Conservation (phyloP, 805 yeast species). For the Saccharomycopsis sp. region DNA sequence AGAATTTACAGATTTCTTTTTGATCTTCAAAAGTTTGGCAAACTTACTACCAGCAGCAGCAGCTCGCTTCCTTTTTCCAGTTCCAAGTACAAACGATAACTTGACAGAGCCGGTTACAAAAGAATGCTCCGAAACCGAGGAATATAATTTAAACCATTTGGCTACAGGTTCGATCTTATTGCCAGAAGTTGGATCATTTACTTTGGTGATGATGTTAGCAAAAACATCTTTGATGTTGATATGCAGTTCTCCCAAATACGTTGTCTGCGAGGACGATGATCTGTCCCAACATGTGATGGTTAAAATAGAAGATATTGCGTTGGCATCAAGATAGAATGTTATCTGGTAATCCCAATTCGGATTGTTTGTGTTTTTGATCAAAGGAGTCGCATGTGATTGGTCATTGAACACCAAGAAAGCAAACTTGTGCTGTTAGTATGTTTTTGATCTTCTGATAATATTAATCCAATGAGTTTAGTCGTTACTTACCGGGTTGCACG, state of each 20-base stretch:
- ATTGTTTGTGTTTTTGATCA: conserved; percentile 1
- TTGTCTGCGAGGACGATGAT: conserved; percentile 5
- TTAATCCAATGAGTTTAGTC: too few relatives aligned
- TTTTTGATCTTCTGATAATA: too few relatives aligned
- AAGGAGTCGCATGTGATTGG: conserved; percentile 8
- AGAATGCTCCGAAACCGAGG: conserved; percentile 33
- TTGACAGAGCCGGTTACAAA: conserved; percentile 45
- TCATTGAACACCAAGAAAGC: conserved; percentile 12
- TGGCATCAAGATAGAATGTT: conserved; percentile 2
- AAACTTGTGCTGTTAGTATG: not conserved
- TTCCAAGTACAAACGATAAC: conserved; percentile 35
- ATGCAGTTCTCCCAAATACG: conserved; percentile 18
- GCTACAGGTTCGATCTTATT: conserved; percentile 23
- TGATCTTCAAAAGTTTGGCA: conserved; percentile 23
- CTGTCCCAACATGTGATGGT: conserved; percentile 19
- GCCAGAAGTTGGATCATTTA: conserved; percentile 14
- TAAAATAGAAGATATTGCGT: conserved; percentile 8
- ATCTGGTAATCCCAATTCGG: conserved; percentile 16
- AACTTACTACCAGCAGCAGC: conserved; percentile 4
- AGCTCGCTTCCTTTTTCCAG: conserved; percentile 20
- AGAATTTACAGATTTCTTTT: conserved; percentile 1
- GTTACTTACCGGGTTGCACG: conserved; percentile 5
- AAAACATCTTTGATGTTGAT: conserved; percentile 17
- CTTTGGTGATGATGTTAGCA: conserved; percentile 21
- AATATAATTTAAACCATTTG: conserved; percentile 41